Evolutionary conservation across 768 basidiomycete species (phyloP).

Genomic region (Amanita jacksonii): DNA sequence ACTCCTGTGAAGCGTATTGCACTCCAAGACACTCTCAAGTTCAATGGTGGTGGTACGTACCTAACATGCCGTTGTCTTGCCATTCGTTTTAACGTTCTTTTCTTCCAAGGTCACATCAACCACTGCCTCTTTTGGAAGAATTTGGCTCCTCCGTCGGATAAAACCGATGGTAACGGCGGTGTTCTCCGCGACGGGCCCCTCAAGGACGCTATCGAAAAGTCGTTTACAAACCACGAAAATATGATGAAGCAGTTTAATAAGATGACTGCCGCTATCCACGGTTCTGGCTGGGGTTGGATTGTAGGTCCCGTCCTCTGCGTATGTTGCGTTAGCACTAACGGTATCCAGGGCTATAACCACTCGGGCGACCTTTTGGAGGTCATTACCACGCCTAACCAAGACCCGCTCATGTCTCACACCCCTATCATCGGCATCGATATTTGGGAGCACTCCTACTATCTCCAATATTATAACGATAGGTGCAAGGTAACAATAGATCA

Average conservation of each 20-base stretch:
- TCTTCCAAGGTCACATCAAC: constrained; percentile 73
- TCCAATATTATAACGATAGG: constrained; percentile 95
- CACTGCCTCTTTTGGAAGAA: constrained; percentile 97
- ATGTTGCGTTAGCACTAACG: neutral
- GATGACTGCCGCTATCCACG: constrained; percentile 79
- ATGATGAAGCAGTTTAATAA: constrained; percentile 80
- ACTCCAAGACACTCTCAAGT: constrained; percentile 85
- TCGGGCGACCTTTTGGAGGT: constrained; percentile 68
- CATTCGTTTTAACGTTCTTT: neutral
- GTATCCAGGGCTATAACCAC: constrained; percentile 57
- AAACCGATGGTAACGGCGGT: constrained; percentile 54
- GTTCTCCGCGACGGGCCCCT: constrained; percentile 53
- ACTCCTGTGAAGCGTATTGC: constrained; percentile 77
- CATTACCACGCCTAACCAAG: constrained; percentile 90
- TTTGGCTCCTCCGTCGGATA: constrained; percentile 54
- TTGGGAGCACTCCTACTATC: constrained; percentile 96
- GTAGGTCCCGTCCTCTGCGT: constrained; percentile 35
- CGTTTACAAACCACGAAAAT: constrained; percentile 63
- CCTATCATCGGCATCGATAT: constrained; percentile 90
- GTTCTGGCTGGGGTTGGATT: constrained; percentile 95
- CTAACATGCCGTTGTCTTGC: too few species aligned
- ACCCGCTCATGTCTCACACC: constrained; percentile 66
- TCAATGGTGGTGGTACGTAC: constrained; percentile 86
- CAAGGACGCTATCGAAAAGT: constrained; percentile 49
- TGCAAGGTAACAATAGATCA: constrained; percentile 76